Conservation (phyloP, 1,284 basidiomycete species). For the Pseudozyma flocculosa region DNA sequence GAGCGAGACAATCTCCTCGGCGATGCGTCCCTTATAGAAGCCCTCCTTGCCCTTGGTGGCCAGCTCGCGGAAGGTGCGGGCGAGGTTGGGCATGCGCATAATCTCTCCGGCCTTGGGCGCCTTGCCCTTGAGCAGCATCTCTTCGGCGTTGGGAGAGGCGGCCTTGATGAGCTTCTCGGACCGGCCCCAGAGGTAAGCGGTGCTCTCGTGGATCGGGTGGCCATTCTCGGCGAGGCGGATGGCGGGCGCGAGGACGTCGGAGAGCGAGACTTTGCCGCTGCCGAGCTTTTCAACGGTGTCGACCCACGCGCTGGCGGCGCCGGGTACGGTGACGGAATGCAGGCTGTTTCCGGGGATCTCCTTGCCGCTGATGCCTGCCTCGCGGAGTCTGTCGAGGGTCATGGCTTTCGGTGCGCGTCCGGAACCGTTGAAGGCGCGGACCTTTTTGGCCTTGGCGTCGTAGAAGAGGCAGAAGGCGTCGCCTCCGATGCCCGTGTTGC, state of each 20-base stretch:
- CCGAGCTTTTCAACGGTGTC: conserved; percentile 83
- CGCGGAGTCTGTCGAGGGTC: conserved; percentile 73
- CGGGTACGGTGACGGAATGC: conserved; percentile 89
- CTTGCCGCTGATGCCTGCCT: conserved; percentile 69
- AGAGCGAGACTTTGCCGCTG: conserved; percentile 73
- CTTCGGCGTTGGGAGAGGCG: conserved; percentile 76
- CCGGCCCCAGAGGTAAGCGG: conserved; percentile 66
- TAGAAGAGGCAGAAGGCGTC: conserved; percentile 93
- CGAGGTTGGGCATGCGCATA: conserved; percentile 68
- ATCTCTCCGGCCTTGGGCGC: conserved; percentile 65
- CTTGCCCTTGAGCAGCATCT: conserved; percentile 74
- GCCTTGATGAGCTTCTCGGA: conserved; percentile 74
- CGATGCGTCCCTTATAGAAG: conserved; percentile 86
- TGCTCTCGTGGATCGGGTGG: conserved; percentile 44
- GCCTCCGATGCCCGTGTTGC: conserved; percentile 63
- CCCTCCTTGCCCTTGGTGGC: conserved; percentile 81
- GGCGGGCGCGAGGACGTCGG: conserved; percentile 78
- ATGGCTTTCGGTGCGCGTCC: conserved; percentile 72
- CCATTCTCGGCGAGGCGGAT: conserved; percentile 57
- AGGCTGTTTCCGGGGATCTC: conserved; percentile 61
- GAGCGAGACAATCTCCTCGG: conserved; percentile 79
- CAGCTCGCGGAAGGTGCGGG: conserved; percentile 76
- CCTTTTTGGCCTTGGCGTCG: conserved; percentile 73
- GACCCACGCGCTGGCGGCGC: conserved; percentile 87
- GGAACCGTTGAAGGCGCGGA: conserved; percentile 82